A percentile compares a stretch with the other conserved stretches of the same genome.
phyloP scores from a whole-genome alignment of 108 stramenopile genomes.

The Fistulifera pelliculosa region DNA sequence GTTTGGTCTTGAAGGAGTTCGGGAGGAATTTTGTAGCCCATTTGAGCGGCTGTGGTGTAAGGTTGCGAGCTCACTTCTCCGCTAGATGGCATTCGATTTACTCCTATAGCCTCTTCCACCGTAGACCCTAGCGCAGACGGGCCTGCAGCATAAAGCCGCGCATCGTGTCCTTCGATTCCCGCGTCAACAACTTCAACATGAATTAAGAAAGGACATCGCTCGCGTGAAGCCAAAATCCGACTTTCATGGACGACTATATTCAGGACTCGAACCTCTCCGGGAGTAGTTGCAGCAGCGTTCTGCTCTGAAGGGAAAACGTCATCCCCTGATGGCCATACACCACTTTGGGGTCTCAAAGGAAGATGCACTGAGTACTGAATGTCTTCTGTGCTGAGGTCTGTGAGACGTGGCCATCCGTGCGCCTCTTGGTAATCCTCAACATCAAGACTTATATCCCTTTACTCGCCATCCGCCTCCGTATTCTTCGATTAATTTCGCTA shows the following conservation, averaged over 20 bases:
- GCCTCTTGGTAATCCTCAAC: conserved; percentile 57
- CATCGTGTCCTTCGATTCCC: conserved; percentile 69
- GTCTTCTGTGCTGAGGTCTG: conserved; percentile 52
- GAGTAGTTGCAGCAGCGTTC: conserved; percentile 5
- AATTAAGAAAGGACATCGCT: conserved; percentile 75
- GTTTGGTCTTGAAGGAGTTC: conserved; percentile 14
- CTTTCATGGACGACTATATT: conserved; percentile 61
- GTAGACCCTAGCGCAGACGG: conserved; percentile 49
- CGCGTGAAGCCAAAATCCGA: conserved; percentile 59
- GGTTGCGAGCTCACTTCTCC: no score
- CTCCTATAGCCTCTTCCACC: conserved; percentile 55
- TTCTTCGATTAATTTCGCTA: conserved; percentile 60
- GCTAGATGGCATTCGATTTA: neutral
- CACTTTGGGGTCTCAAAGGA: conserved; percentile 54
- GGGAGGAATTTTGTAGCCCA: conserved; percentile 20
- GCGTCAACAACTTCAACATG: conserved; percentile 77
- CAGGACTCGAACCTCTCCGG: conserved; percentile 62
- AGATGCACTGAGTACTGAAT: conserved; percentile 76
- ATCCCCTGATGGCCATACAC: conserved; percentile 51
- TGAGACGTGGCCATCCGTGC: conserved; percentile 36
- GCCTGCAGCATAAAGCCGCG: conserved; percentile 65
- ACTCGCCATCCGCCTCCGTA: conserved; percentile 72
- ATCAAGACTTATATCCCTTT: conserved; percentile 69
- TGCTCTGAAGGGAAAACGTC: neutral
- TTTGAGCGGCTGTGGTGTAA: neutral